phyloP scores from a whole-genome alignment of 257 asterid genomes.

The Oldenlandia corymbosa region DNA sequence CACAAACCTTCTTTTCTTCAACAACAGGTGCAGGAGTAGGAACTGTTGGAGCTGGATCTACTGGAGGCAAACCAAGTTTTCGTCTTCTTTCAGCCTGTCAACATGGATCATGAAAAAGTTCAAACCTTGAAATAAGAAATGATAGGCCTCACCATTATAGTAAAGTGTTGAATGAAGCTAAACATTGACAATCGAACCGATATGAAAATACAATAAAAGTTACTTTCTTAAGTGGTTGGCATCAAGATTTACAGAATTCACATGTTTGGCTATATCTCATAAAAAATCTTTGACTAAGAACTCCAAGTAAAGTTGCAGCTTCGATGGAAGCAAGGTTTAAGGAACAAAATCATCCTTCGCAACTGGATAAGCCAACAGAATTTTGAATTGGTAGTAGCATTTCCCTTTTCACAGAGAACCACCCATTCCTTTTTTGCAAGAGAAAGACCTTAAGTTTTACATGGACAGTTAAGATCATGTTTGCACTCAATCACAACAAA shows the following conservation, averaged over 20 bases:
- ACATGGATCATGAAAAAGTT: conserved; percentile 14
- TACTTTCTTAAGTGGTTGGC: not conserved
- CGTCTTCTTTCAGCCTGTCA: conserved; percentile 96
- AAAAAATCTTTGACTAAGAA: not conserved
- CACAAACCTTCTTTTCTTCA: conserved; percentile 77
- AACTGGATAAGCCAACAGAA: not conserved
- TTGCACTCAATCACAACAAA: not conserved
- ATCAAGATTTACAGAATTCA: not conserved
- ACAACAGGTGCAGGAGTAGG: conserved; percentile 75
- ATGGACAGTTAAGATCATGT: not conserved
- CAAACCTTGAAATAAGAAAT: conserved; percentile 7
- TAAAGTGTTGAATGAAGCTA: not conserved
- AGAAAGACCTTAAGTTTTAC: not conserved
- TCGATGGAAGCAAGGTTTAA: not conserved
- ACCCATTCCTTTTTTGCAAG: not conserved
- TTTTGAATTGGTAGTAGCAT: not conserved
- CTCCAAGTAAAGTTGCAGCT: not conserved
- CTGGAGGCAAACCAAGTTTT: conserved; percentile 87
- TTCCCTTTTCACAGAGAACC: not conserved
- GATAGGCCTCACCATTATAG: not conserved
- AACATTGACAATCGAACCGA: not conserved
- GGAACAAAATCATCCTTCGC: not conserved
- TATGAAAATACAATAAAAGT: no score
- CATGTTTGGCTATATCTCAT: not conserved
- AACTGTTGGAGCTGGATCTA: conserved; percentile 48